Evolutionary conservation across 176 grass and related monocot genomes (phyloP), one percentile per base, ranked within the genome.

Genomic region (Saccharum officinarum): DNA sequence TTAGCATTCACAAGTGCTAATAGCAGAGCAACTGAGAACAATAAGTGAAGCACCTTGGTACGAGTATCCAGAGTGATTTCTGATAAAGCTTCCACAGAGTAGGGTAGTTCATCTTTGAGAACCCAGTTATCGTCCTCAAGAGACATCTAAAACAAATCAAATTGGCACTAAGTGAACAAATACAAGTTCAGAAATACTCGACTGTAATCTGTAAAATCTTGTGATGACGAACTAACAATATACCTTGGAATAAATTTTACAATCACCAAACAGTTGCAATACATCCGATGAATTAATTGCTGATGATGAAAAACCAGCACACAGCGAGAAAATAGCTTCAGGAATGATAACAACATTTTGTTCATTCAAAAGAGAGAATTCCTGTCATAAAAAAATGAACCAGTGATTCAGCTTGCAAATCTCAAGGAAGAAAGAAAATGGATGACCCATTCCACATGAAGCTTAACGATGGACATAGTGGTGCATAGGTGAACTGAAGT

Each of bases 311-410:
- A 69, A 95, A 57, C 93, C 93, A 90, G 85, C 80, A 86, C 88
- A 98, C 41, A 98, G 69, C 85, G 95, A 86, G 86, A 87, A 93
- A 80, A 98, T 88, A 54, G 87, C 89, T 90, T 95, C 87, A 61
- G 91, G 90, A 88, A 98, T 91, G 34, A 98, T 88, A 55, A 87
- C 33, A 39, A 89, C 91, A 88, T 83, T 92, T 88, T 82, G 82
- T 59, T 93, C 89, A 83, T 95, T 95, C 80, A 95, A 90, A 90
- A 88, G 77, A 88, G 77, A 77, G 85, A 82, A 88, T 54, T 88
- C 87, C 95, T 98, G 86, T 69, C 71, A 89, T 22, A 90, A 88
- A 78, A 82, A 33, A 33, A 1, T 33, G 31, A 33, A 52, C 77
- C 61, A 79, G 45, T 68, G 78, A 46, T 34, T 75, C 28, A 89